These are phyloP conservation scores for Chenopodium suecicum DNA, from an alignment of 148 eudicot genomes.

Conservation along the genomic window DNA sequence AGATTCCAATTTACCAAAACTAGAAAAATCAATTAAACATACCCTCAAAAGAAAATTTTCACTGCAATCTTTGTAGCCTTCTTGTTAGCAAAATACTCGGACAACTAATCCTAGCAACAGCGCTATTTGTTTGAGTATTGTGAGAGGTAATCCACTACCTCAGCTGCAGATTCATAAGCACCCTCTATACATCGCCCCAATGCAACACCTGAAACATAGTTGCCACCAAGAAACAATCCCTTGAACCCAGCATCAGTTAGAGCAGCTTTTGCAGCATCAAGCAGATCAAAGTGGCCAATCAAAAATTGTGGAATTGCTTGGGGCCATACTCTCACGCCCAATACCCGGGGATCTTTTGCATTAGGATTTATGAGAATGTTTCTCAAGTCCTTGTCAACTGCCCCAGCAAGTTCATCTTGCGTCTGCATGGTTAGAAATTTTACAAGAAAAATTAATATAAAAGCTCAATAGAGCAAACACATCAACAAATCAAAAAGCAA, in stretches of 20 bases:
- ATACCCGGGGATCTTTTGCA: constrained; percentile 56
- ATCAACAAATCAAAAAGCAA: background rate
- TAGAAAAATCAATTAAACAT: too few species aligned
- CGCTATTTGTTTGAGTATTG: constrained; percentile 30
- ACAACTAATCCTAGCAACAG: too few species aligned
- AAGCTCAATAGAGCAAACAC: background rate
- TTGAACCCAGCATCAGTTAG: constrained; percentile 39
- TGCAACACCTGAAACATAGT: constrained; percentile 83
- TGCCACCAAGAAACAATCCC: constrained; percentile 81
- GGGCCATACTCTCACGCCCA: constrained; percentile 81
- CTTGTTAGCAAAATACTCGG: too few species aligned
- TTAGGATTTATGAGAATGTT: constrained; percentile 65
- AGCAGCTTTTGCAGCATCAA: constrained; percentile 60
- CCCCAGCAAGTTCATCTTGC: constrained; percentile 59
- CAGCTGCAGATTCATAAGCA: constrained; percentile 67
- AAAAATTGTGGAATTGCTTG: constrained; percentile 80
- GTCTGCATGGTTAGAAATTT: constrained; percentile 37
- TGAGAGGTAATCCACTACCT: constrained; percentile 55
- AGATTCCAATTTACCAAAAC: too few species aligned
- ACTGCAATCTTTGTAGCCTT: too few species aligned
- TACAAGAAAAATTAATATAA: background rate
- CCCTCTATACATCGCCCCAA: constrained; percentile 85
- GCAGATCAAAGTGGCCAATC: constrained; percentile 70
- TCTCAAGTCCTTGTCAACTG: constrained; percentile 76
- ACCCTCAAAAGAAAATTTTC: too few species aligned